Percentiles rank a stretch among this genome's conserved stretches.
Conservation (phyloP, 1,139 yeast species). For the Yamadazyma mexicana region DNA sequence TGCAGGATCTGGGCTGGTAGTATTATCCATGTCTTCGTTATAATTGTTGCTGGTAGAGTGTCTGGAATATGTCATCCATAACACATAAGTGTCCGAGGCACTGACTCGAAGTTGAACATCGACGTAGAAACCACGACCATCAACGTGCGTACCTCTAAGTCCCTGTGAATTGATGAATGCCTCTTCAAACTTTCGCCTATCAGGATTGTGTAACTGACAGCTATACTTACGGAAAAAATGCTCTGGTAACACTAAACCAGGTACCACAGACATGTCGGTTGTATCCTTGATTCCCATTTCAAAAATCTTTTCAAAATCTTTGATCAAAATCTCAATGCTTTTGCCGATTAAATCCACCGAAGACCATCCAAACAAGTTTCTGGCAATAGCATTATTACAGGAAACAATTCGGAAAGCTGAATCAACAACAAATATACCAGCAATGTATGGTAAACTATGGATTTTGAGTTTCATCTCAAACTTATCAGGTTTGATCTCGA, state of each 20-base stretch:
- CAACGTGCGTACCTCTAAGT: conserved; percentile 64
- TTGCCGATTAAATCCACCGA: conserved; percentile 48
- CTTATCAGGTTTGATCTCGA: conserved; percentile 43
- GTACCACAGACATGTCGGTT: conserved; percentile 42
- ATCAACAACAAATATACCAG: conserved; percentile 79
- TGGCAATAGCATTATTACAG: conserved; percentile 77
- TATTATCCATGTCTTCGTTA: background rate
- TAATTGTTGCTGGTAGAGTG: conserved; percentile 13
- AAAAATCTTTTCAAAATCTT: conserved; percentile 60
- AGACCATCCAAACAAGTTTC: conserved; percentile 72
- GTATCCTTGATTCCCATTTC: conserved; percentile 44
- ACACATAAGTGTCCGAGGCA: conserved; percentile 54
- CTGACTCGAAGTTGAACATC: conserved; percentile 83
- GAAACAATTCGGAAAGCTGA: conserved; percentile 53
- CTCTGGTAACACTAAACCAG: conserved; percentile 73
- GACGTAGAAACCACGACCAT: conserved; percentile 62
- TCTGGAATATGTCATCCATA: conserved; percentile 90
- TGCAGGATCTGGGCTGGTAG: background rate
- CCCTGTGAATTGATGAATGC: conserved; percentile 65
- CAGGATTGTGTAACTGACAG: conserved; percentile 18
- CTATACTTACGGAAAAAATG: conserved; percentile 75
- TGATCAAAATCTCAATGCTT: conserved; percentile 60
- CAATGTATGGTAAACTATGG: conserved; percentile 81
- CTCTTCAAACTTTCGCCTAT: conserved; percentile 13
- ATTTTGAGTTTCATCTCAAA: conserved; percentile 55